A percentile compares a stretch with the other conserved stretches of the same genome.
Conservation (phyloP, 2,329 filamentous ascomycete genomes). For the Bipolaris zeicola region DNA sequence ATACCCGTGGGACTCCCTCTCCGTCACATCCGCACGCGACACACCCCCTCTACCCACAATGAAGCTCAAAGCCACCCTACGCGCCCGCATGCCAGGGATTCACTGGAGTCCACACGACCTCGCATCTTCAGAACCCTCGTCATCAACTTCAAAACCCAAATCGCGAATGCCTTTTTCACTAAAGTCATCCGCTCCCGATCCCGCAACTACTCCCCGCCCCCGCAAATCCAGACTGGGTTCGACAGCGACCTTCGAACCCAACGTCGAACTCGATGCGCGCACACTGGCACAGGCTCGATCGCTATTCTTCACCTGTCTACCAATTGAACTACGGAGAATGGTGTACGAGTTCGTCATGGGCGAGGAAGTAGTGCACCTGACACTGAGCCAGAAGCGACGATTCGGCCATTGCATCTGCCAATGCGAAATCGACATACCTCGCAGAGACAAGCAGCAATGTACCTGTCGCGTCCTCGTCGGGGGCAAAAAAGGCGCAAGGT, state of each 20-base stretch:
- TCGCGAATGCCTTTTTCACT: constrained; percentile 21
- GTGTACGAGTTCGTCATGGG: constrained; percentile 43
- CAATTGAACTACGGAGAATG: constrained; percentile 38
- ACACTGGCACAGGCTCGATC: constrained; percentile 38
- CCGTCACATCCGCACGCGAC: not conserved
- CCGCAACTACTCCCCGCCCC: constrained; percentile 4
- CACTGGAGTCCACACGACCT: constrained; percentile 40
- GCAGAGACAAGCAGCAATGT: constrained; percentile 27
- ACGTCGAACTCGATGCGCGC: constrained; percentile 33
- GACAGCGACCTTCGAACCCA: constrained; percentile 14
- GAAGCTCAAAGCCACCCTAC: constrained; percentile 16
- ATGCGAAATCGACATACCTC: constrained; percentile 2
- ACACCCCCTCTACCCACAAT: constrained; percentile 1
- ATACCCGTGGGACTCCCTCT: not conserved
- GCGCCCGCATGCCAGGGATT: constrained; percentile 24
- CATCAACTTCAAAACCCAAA: constrained; percentile 17
- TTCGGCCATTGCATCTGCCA: constrained; percentile 44
- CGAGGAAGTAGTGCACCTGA: constrained; percentile 39
- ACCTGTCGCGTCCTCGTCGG: constrained; percentile 39
- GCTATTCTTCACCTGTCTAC: constrained; percentile 39
- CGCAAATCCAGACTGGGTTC: constrained; percentile 34
- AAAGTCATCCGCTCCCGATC: constrained; percentile 4
- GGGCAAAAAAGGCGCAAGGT: constrained; percentile 23
- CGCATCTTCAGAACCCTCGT: constrained; percentile 9
- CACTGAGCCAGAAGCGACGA: constrained; percentile 33